Conservation (phyloP, 1,284 basidiomycete genomes). For the Ceratobasidium sp. region DNA sequence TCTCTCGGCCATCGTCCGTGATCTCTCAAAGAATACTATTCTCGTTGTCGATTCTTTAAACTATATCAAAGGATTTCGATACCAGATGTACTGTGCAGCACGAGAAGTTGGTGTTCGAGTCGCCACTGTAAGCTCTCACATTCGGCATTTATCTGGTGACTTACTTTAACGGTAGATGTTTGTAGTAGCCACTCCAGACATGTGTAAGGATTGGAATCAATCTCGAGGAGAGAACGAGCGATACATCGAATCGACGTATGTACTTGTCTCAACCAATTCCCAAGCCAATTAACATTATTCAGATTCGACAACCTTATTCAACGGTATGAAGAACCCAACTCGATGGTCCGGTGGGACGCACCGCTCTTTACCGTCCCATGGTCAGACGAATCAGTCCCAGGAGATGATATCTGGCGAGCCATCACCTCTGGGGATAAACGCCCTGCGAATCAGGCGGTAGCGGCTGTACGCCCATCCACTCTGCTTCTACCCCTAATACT, state of each 20-base stretch:
- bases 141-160: neutral
- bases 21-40: conserved; percentile 74
- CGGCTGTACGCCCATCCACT: conserved; percentile 59
- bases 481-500: neutral
- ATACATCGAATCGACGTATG: conserved; percentile 80
- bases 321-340: conserved; percentile 94
- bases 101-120: conserved; percentile 85
- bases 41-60: conserved; percentile 91
- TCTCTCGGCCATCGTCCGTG: conserved; percentile 84
- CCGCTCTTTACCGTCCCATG: conserved; percentile 87
- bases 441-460: conserved; percentile 87
- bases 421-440: conserved; percentile 80
- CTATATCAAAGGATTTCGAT: conserved; percentile 97
- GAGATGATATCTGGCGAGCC: conserved; percentile 79
- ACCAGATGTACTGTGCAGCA: conserved; percentile 97
- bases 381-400: conserved; percentile 73
- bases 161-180: conserved; percentile 60
- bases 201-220: conserved; percentile 79
- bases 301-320: conserved; percentile 89
- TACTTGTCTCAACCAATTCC: conserved; percentile 39
- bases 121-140: conserved; percentile 73
- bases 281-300: conserved; percentile 33
- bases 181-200: conserved; percentile 78
- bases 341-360: conserved; percentile 97
- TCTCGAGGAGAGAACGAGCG: conserved; percentile 55